phyloP scores from a whole-genome alignment of 1,284 basidiomycete genomes.

The Tilletia indica region DNA sequence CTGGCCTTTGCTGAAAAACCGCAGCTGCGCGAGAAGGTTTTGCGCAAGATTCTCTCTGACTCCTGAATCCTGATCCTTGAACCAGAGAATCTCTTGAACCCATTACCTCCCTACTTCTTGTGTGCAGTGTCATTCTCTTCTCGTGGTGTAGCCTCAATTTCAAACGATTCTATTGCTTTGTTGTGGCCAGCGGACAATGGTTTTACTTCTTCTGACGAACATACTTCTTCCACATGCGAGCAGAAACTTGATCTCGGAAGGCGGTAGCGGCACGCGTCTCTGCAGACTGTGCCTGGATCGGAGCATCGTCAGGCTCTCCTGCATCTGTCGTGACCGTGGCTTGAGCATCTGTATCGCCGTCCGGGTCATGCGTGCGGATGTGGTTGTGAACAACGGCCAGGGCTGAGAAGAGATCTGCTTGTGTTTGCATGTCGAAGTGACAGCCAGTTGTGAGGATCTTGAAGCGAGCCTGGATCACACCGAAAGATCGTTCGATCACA shows the following conservation, averaged over 20 bases:
- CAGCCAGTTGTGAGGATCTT: conserved; percentile 24
- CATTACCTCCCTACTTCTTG: not conserved
- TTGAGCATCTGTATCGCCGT: not conserved
- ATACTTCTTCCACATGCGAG: no score
- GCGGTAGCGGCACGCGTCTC: no score
- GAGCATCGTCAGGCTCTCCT: no score
- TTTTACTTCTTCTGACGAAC: no score
- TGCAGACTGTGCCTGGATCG: no score
- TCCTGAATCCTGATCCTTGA: no score
- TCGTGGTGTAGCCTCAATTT: no score
- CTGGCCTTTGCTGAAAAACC: not conserved
- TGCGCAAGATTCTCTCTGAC: not conserved
- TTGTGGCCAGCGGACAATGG: no score
- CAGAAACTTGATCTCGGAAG: no score
- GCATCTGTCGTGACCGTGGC: not conserved
- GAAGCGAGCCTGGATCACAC: conserved; percentile 27
- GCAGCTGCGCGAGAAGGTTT: not conserved
- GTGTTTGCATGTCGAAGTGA: not conserved
- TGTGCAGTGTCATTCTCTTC: not conserved
- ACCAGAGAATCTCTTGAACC: not conserved
- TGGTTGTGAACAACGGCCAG: conserved; percentile 7
- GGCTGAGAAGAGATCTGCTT: not conserved
- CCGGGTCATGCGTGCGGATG: not conserved
- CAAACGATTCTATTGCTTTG: no score
- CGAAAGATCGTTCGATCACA: conserved; percentile 28